Base-by-base conservation (phyloP, 2,329 filamentous ascomycete genomes). In the Ceratocystis colombiana region DNA sequence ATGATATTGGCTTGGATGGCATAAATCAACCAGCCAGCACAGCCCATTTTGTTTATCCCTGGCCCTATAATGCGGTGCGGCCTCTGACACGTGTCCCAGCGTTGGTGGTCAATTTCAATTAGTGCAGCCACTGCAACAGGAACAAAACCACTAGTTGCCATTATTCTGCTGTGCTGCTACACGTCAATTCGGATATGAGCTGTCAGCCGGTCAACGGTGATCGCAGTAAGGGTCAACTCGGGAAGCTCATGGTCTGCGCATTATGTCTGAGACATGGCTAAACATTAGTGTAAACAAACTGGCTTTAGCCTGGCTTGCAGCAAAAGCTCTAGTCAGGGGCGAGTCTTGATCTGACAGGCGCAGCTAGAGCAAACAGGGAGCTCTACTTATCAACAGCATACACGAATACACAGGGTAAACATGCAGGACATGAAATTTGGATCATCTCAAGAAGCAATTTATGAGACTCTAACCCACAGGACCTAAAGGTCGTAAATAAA, bases 21-120 rank as follows among this genome's bases (percentile, higher is more conserved):
- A 57, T 57, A 57, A 30, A 41, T 41, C 37, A 41, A 12, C 37
- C 37, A 41, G 25, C 53, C 25, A 57, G 53, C 53, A 57, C 3
- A 8, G 8, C 15, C 53, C 4, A 1, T 33, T 6, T 33, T 25
- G 10, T 30, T 28, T 30, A 57, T 30, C 28, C 53, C 53, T 57
- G 22, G 53, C 30, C 22, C 10, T 30, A 30, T 30, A 30, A 30
- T 28, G 28, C 22, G 30, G 28, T 28, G 53, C 53, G 53, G 22
- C 25, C 53, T 57, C 53, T 57, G 28, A 57, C 53, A 57, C 53
- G 53, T 57, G 53, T 57, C 53, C 53, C 28, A 57, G 53, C 7
- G 8, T 50, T 50, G 46, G 46, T 12, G 46, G 46, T 8, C 46
- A 25, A 20, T 48, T 10, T 48, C 17, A n/a, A 48, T 20, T 10